Evolutionary conservation across 345 rosid species (phyloP), one percentile per base, ranked within the genome.

Genomic region (Brassica nigra): DNA sequence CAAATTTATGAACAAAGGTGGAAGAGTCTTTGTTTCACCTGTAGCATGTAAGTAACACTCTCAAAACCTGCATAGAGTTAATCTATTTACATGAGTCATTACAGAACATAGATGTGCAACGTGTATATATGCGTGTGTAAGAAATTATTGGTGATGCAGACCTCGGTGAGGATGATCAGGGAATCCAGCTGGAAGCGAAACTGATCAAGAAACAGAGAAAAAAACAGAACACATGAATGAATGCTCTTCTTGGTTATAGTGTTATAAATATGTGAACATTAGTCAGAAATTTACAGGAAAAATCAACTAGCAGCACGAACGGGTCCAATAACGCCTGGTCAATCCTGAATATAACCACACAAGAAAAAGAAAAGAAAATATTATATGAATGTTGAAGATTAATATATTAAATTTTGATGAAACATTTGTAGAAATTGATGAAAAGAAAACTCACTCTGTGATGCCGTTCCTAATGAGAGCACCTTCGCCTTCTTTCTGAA

Each of bases 161-260:
- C 99, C 99, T 93, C 99, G 86, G 61, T 95, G 99, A 2, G 98
- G 98, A 86, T 95, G 99, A 80, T 95, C 88, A 30, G 31, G 96
- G 73, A 90, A 95, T 78, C 99, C 99, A 85, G 96, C 94, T 4
- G 93, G 88, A 69, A 92, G 88, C 57, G 93, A 66, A 76, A 91
- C 99, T 95, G 89, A 86, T 77, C 61, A 66, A 62, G 65, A 74
- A 73, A 68, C 74, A 61, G 74, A 82, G 39, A 71, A 4, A 8
- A 68, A 68, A 74, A 61, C 47, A 67, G 15, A 55, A 30, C 57
- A 63, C 27, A 66, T 8, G 14, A 12, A 8, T 39, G 23, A 12
- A 9, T 54, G 15, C 30, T 49, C 55, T 49, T 42, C 16, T 62
- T 5, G 37, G 8, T 67, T 52, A 79, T 61, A 55, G 18, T 36